phyloP scores from a whole-genome alignment of 2,329 filamentous ascomycete genomes.

The Chalaropsis ovoidea region DNA sequence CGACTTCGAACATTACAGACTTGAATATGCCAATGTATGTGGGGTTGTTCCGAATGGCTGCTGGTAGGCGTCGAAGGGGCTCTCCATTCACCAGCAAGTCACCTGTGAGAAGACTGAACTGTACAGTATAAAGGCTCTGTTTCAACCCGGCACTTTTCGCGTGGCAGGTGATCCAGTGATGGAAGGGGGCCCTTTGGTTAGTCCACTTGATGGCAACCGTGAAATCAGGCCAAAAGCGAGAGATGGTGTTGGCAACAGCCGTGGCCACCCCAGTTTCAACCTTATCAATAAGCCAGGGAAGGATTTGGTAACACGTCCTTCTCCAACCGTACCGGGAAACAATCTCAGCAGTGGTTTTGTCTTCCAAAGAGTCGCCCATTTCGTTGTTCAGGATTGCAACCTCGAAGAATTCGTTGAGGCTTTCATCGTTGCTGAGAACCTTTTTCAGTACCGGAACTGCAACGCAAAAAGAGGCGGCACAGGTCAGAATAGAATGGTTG shows the following conservation, averaged over 20 bases:
- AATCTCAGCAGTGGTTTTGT: neutral
- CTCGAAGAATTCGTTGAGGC: neutral
- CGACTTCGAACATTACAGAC: slow-evolving; percentile 35
- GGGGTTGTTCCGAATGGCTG: slow-evolving; percentile 35
- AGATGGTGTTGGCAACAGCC: neutral
- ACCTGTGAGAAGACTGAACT: slow-evolving; percentile 42
- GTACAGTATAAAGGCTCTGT: neutral
- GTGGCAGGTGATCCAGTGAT: neutral
- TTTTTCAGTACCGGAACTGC: neutral
- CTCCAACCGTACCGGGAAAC: too few relatives aligned
- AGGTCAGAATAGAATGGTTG: slow-evolving; percentile 32
- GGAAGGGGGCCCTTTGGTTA: neutral
- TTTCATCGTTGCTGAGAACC: neutral
- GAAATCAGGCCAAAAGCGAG: neutral
- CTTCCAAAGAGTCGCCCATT: neutral
- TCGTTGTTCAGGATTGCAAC: neutral
- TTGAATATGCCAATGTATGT: slow-evolving; percentile 40
- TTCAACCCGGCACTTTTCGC: neutral
- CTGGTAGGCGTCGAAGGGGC: slow-evolving; percentile 40
- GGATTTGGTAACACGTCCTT: too few relatives aligned
- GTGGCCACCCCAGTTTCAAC: neutral
- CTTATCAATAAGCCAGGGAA: neutral
- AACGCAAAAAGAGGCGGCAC: neutral
- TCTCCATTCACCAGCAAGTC: slow-evolving; percentile 44
- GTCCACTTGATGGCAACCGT: neutral